A percentile compares a stretch with the other conserved stretches of the same genome.
These are phyloP conservation scores for Astrothelium subdiscretum DNA, from an alignment of 495 filamentous ascomycete genomes.

Conservation along the genomic window DNA sequence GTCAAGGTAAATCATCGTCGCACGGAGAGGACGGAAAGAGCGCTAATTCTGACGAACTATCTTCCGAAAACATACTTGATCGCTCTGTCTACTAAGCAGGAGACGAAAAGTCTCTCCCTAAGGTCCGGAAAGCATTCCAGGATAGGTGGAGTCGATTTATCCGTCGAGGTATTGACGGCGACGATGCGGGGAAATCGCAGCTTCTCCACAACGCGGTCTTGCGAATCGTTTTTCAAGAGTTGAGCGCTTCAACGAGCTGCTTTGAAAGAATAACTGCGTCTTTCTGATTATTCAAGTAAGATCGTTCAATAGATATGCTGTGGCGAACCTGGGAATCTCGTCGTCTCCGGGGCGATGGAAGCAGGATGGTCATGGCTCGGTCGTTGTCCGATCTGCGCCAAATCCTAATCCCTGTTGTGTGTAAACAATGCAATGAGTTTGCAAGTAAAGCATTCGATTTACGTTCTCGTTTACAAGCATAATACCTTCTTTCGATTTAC, in stretches of 20 bases:
- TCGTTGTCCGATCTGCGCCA: neutral
- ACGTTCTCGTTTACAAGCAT: no score
- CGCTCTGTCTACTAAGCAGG: no score
- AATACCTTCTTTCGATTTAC: no score
- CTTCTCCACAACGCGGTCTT: no score
- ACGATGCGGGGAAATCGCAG: neutral
- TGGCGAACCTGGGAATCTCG: neutral
- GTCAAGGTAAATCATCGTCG: neutral
- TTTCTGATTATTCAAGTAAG: no score
- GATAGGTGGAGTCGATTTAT: neutral
- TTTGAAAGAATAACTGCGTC: no score
- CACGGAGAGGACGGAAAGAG: neutral
- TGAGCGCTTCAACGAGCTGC: no score
- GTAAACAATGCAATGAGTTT: neutral
- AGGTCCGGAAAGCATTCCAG: neutral
- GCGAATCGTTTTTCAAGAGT: no score
- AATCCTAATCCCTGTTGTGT: neutral
- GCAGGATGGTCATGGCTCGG: neutral
- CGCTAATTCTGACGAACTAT: no score
- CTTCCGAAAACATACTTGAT: no score
- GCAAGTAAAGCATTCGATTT: neutral
- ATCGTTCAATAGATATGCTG: no score
- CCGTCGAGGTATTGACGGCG: neutral
- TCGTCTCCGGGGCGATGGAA: neutral
- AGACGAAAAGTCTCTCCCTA: no score